phyloP scores from a whole-genome alignment of 192 early-diverging fungal genomes.

The Dissophora globulifera region DNA sequence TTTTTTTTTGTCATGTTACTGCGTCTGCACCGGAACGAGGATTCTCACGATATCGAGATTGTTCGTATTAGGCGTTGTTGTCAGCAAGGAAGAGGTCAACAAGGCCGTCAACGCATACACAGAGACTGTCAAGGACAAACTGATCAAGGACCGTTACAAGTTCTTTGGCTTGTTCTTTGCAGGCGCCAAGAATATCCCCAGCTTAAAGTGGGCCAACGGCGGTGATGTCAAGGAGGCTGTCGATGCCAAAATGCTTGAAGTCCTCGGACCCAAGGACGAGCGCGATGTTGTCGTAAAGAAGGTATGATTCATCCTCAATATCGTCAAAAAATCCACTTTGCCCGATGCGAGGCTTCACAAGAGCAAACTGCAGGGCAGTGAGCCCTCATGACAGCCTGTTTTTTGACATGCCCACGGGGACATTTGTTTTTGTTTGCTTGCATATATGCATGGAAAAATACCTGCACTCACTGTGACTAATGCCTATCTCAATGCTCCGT shows the following conservation, averaged over 20 bases:
- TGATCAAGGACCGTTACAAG: slow-evolving; percentile 89
- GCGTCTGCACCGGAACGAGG: no score
- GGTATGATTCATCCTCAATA: no score
- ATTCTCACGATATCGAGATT: no score
- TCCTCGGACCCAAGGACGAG: slow-evolving; percentile 99
- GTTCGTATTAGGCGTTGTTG: slow-evolving; percentile 61
- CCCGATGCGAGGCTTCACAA: no score
- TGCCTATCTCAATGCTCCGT: not conserved
- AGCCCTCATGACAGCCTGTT: no score
- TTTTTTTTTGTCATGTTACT: no score
- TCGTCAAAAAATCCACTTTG: slow-evolving; percentile 21
- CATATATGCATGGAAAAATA: not conserved
- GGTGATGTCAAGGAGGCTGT: slow-evolving; percentile 87
- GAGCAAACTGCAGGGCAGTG: no score
- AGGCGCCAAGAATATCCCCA: slow-evolving; percentile 71
- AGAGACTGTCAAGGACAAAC: slow-evolving; percentile 69
- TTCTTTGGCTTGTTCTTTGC: slow-evolving; percentile 81
- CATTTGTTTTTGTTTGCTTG: slow-evolving; percentile 6
- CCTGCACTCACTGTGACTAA: not conserved
- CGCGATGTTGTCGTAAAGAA: slow-evolving; percentile 76
- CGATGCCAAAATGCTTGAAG: slow-evolving; percentile 82
- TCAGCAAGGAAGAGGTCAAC: slow-evolving; percentile 82
- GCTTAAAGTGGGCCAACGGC: slow-evolving; percentile 91
- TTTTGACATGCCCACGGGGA: slow-evolving; percentile 19
- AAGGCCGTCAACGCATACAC: slow-evolving; percentile 73